Evolutionary conservation across 192 early-diverging fungal species (phyloP).

Genomic region (Geosiphon pyriformis): DNA sequence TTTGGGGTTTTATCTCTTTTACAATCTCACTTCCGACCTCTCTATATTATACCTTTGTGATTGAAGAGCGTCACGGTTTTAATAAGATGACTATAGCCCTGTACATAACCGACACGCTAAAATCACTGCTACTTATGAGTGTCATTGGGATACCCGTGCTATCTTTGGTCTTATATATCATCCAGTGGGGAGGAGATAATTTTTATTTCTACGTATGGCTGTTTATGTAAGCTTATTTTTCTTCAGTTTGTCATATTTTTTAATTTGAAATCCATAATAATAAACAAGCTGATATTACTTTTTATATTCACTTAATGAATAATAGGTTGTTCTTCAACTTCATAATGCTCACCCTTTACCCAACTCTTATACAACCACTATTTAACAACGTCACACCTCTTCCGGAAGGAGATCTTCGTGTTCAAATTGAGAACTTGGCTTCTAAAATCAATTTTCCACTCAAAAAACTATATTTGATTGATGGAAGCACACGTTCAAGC

Average conservation of each 20-base stretch:
- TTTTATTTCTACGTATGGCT: conserved; percentile 93
- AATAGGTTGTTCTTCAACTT: conserved; percentile 61
- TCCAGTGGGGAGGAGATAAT: conserved; percentile 69
- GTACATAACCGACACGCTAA: conserved; percentile 76
- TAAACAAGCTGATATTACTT: not conserved
- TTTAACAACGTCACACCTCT: conserved; percentile 95
- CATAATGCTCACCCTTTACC: conserved; percentile 75
- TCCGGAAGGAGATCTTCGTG: conserved; percentile 72
- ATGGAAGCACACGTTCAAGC: conserved; percentile 83
- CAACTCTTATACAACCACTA: conserved; percentile 94
- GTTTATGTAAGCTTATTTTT: conserved; percentile 66
- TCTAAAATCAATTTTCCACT: conserved; percentile 81
- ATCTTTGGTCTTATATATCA: conserved; percentile 75
- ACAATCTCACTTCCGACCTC: conserved; percentile 72
- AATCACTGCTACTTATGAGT: conserved; percentile 59
- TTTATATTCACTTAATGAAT: not conserved
- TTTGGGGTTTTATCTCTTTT: conserved; percentile 53
- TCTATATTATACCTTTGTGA: conserved; percentile 89
- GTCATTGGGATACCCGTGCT: conserved; percentile 77
- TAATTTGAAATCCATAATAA: not conserved
- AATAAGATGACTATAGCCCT: conserved; percentile 86
- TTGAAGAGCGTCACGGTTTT: conserved; percentile 92
- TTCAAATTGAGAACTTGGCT: conserved; percentile 77
- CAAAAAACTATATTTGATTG: conserved; percentile 93
- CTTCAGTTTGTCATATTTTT: not conserved